Conservation (phyloP, 768 basidiomycete species). For the Hygrocybe coccinea region DNA sequence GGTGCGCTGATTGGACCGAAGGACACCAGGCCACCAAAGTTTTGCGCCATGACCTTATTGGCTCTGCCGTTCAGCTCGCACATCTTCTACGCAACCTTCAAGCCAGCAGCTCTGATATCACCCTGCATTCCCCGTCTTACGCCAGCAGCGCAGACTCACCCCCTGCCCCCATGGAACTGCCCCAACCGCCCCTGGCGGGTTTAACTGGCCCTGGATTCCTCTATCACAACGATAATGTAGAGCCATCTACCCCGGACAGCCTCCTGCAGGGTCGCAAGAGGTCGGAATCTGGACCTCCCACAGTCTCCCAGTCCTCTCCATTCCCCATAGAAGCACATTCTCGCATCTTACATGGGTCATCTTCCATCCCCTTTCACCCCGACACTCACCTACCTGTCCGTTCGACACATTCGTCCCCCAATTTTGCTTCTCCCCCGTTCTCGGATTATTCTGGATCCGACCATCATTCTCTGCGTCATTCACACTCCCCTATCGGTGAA, state of each 20-base stretch:
- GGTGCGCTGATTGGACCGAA: conserved; percentile 74
- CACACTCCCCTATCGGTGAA: conserved; percentile 11
- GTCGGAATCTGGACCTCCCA: conserved; percentile 24
- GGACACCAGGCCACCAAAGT: conserved; percentile 60
- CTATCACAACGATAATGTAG: conserved; percentile 22
- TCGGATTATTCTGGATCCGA: not conserved
- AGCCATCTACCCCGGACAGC: conserved; percentile 17
- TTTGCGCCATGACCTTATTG: conserved; percentile 60
- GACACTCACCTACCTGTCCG: not conserved
- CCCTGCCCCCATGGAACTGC: conserved; percentile 35
- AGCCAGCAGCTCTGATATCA: conserved; percentile 31
- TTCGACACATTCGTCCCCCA: not conserved
- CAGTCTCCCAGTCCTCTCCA: not conserved
- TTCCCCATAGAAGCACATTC: not conserved
- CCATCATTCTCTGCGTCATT: not conserved
- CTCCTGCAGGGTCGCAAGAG: conserved; percentile 22
- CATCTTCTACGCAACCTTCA: conserved; percentile 50
- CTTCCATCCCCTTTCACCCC: not conserved
- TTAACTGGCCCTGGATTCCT: conserved; percentile 27
- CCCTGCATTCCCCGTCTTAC: conserved; percentile 36
- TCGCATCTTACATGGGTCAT: not conserved
- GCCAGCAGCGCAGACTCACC: conserved; percentile 24
- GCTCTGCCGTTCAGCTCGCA: conserved; percentile 55
- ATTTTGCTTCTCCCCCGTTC: not conserved
- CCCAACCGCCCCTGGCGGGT: conserved; percentile 34